These are phyloP conservation scores for Terana coerulea DNA, from an alignment of 768 basidiomycete genomes.

Conservation along the genomic window DNA sequence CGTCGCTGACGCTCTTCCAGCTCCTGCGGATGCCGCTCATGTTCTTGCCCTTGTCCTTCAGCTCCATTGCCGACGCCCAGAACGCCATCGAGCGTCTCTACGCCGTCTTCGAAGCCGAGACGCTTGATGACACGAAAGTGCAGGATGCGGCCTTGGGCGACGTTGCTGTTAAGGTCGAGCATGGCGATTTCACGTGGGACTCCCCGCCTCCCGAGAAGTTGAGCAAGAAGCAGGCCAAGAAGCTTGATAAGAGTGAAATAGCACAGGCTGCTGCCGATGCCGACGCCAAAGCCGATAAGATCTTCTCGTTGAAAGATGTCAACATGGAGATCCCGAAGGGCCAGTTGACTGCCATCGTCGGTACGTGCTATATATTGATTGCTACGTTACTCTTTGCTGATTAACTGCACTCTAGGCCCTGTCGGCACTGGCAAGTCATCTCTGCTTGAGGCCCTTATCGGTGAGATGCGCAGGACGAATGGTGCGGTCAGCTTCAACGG, in stretches of 20 bases:
- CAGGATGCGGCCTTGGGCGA: conserved; percentile 53
- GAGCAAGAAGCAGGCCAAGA: conserved; percentile 28
- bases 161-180: conserved; percentile 62
- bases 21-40: conserved; percentile 79
- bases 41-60: conserved; percentile 65
- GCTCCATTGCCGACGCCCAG: conserved; percentile 78
- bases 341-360: conserved; percentile 80
- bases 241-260: too few relatives aligned
- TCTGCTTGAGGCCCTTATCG: conserved; percentile 69
- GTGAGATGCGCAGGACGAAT: conserved; percentile 73
- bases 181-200: conserved; percentile 49
- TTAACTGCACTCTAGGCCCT: conserved; percentile 29
- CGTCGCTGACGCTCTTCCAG: conserved; percentile 83
- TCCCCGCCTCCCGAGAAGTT: conserved; percentile 51
- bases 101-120: conserved; percentile 83
- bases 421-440: conserved; percentile 73
- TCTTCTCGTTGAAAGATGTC: conserved; percentile 67
- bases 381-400: not conserved
- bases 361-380: conserved; percentile 25
- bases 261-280: conserved; percentile 33
- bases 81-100: conserved; percentile 77
- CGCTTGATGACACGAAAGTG: conserved; percentile 52
- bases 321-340: conserved; percentile 70
- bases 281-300: conserved; percentile 34
- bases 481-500: conserved; percentile 73